These are phyloP conservation scores for Hypocreales sp. DNA, from an alignment of 2,329 filamentous ascomycete species.

Conservation along the genomic window DNA sequence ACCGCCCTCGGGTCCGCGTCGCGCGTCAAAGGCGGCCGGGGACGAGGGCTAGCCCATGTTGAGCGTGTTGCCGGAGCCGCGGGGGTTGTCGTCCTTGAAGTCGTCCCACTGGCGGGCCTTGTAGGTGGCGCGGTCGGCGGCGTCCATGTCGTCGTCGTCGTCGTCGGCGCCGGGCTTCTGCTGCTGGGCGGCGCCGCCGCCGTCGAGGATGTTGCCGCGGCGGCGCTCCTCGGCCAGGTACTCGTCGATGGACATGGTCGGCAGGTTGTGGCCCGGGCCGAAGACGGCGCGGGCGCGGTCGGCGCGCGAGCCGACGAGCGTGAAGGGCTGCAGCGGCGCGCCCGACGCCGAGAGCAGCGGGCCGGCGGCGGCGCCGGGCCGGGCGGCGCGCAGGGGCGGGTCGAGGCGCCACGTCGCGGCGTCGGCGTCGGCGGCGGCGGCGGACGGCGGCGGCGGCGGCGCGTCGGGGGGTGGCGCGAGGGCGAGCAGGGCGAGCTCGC, in stretches of 20 bases:
- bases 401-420: conserved; percentile 60
- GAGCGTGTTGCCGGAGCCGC: conserved; percentile 67
- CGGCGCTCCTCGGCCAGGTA: conserved; percentile 84
- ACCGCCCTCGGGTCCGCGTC: no score
- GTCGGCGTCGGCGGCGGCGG: conserved; percentile 22
- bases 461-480: conserved; percentile 44
- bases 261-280: conserved; percentile 77
- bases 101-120: conserved; percentile 95
- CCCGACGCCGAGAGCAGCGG: conserved; percentile 66
- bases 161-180: conserved; percentile 55
- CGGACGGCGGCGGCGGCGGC: conserved; percentile 21
- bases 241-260: conserved; percentile 96
- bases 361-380: conserved; percentile 31
- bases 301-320: conserved; percentile 61
- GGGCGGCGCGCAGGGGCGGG: conserved; percentile 33
- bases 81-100: conserved; percentile 77
- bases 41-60: conserved; percentile 56
- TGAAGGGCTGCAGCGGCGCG: conserved; percentile 83
- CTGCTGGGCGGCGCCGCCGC: no score
- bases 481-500: conserved; percentile 70
- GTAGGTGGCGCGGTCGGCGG: conserved; percentile 76
- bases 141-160: conserved; percentile 84
- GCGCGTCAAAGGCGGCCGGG: no score
- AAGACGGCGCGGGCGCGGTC: conserved; percentile 72
- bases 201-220: conserved; percentile 79